Evolutionary conservation across 345 rosid genomes (phyloP).

Genomic region (Hibiscus syriacus): DNA sequence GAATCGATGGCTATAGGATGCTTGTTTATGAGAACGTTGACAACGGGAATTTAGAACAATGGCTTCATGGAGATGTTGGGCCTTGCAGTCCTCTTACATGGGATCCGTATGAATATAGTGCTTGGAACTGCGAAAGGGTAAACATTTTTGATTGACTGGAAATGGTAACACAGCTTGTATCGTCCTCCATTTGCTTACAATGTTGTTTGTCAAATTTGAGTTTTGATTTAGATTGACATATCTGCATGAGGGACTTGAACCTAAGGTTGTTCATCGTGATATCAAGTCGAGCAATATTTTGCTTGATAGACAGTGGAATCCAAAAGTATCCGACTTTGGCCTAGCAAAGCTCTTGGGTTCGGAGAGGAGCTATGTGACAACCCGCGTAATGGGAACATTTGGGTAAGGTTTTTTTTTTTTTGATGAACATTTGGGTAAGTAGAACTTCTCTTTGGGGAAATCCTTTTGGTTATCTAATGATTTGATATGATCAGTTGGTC

Average conservation of each 20-base stretch:
- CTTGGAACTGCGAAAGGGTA: conserved; percentile 90
- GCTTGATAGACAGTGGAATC: conserved; percentile 80
- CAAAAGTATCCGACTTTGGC: conserved; percentile 90
- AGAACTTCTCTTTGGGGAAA: conserved; percentile 5
- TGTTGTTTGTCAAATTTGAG: conserved; percentile 3
- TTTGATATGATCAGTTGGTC: not conserved
- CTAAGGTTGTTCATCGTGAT: conserved; percentile 87
- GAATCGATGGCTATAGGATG: conserved; percentile 39
- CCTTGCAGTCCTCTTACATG: conserved; percentile 75
- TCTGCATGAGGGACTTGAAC: conserved; percentile 88
- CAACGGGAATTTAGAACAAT: conserved; percentile 87
- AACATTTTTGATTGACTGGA: not conserved
- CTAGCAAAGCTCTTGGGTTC: conserved; percentile 84
- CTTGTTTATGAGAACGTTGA: conserved; percentile 84
- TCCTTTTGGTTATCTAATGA: not conserved
- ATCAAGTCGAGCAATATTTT: conserved; percentile 90
- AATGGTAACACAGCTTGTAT: conserved; percentile 9
- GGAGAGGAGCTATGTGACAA: conserved; percentile 78
- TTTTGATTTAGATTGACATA: conserved; percentile 46
- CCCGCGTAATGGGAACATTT: conserved; percentile 98
- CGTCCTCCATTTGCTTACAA: not conserved
- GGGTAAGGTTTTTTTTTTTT: too few species aligned
- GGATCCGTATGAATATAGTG: conserved; percentile 77
- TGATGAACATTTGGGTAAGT: conserved; percentile 82
- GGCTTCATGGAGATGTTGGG: conserved; percentile 87